A percentile compares a stretch with the other conserved stretches of the same genome.
Conservation (phyloP, 306 rosid species). For the Dalbergia cultrata region DNA sequence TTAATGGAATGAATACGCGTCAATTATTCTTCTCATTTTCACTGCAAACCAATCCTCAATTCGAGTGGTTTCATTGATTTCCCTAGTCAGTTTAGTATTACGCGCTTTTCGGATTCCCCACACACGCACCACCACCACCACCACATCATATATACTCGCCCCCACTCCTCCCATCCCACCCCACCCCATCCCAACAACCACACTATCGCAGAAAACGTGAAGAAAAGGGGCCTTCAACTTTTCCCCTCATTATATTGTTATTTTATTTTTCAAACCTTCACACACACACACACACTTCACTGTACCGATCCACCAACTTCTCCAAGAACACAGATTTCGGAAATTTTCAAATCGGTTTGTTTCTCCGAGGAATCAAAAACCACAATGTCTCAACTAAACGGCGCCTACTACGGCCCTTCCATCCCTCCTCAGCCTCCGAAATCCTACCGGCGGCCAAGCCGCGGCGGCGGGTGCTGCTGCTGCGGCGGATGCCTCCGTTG, state of each 20-base stretch:
- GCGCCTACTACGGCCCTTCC: conserved; percentile 87
- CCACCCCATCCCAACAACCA: neutral
- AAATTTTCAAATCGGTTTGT: neutral
- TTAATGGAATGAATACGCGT: no score
- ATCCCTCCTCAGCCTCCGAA: conserved; percentile 77
- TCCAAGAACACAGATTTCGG: neutral
- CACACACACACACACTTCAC: neutral
- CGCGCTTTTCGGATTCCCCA: neutral
- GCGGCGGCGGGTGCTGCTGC: conserved; percentile 55
- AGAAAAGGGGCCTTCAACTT: neutral
- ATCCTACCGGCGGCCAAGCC: conserved; percentile 50
- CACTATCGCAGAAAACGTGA: no score
- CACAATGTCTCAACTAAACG: conserved; percentile 58
- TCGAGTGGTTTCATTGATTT: neutral
- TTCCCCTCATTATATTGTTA: neutral
- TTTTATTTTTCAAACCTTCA: neutral
- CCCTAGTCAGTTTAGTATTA: neutral
- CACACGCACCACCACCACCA: neutral
- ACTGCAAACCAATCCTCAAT: no score
- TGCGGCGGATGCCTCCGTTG: conserved; percentile 54
- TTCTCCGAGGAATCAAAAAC: neutral
- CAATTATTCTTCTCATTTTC: no score
- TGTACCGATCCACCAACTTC: neutral
- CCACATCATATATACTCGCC: no score
- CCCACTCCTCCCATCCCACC: no score